Evolutionary conservation across 257 asterid species (phyloP), one percentile per base, ranked within the genome.

Genomic region (Petunia axillaris): DNA sequence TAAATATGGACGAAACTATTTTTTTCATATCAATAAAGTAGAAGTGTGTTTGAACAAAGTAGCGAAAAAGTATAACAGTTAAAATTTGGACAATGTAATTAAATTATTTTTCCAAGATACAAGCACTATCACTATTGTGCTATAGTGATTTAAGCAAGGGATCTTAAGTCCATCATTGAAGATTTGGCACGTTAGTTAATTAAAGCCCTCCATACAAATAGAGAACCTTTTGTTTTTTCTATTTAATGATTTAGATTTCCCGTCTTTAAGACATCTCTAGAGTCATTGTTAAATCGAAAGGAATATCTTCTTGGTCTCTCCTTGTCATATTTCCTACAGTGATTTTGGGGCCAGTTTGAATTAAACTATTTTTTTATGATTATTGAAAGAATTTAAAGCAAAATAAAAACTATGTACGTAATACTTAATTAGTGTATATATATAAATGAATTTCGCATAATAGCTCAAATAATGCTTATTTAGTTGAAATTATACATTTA

Each of bases 1-100:
- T 64, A 64, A 25, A 64, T 39, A 65, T 65, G 74, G 74, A 65
- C 39, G 74, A 65, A 64, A 38, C 35, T 38, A 25, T 25, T 25
- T 38, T 64, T 40, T 13, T 38, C 71, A 11, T 64, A n/a, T 67
- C 50, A 64, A 37, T 13, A 37, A 39, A 65, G 11, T 39, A 1
- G 3, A 6, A 6, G 37, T 40, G 2, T 39, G 6, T 65, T 40
- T 10, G 35, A 65, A 65, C 41, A 44, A 68, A 68, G 58, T 16
- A 4, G 10, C 40, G 2, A 44, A 16, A 9, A n/a, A 68, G 41
- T 46, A 44, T n/a, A 68, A 43, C 40, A 68, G 43, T 43, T 70
- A 9, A 25, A 70, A 57, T 70, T 68, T 46, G 10, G 58, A 44
- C 58, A 2, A 25, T 25, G 25, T 25, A 25, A 44, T 38, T 16